These are phyloP conservation scores for Chlorella sp. DNA, from an alignment of 139 green algal genomes.

Conservation along the genomic window DNA sequence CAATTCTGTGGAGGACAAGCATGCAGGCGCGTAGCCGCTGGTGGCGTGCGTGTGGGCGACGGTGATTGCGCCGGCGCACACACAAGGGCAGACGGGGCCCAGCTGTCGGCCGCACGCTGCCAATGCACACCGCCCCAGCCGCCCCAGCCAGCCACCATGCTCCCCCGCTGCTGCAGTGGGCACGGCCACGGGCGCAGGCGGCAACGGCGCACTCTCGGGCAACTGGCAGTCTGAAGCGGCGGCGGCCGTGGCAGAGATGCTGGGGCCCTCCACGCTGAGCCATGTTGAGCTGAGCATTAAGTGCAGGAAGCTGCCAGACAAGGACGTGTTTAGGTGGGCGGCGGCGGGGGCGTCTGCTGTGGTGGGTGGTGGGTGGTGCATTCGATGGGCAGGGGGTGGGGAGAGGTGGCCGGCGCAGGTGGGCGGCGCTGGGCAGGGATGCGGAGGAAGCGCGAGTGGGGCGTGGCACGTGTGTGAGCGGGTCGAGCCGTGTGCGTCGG, in stretches of 20 bases:
- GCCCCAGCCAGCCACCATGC: too few species aligned
- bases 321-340: slow-evolving; percentile 10
- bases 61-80: too few species aligned
- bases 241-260: slow-evolving; percentile 7
- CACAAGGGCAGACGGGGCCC: too few species aligned
- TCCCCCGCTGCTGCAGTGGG: too few species aligned
- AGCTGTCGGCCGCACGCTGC: too few species aligned
- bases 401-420: neutral
- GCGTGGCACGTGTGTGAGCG: neutral
- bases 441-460: neutral
- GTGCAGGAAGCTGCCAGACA: slow-evolving; percentile 8
- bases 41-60: too few species aligned
- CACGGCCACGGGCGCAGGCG: neutral
- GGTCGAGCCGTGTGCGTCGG: neutral
- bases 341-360: neutral
- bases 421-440: neutral
- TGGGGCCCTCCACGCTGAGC: neutral
- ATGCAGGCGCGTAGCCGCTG: too few species aligned
- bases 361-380: neutral
- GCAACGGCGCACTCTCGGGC: neutral
- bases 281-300: slow-evolving; percentile 16
- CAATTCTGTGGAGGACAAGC: slow-evolving; percentile 11
- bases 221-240: neutral
- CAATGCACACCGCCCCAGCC: too few species aligned
- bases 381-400: neutral